A percentile compares a stretch with the other conserved stretches of the same genome.
Conservation (phyloP, 2,329 filamentous ascomycete genomes). For the Geosmithia morbida region DNA sequence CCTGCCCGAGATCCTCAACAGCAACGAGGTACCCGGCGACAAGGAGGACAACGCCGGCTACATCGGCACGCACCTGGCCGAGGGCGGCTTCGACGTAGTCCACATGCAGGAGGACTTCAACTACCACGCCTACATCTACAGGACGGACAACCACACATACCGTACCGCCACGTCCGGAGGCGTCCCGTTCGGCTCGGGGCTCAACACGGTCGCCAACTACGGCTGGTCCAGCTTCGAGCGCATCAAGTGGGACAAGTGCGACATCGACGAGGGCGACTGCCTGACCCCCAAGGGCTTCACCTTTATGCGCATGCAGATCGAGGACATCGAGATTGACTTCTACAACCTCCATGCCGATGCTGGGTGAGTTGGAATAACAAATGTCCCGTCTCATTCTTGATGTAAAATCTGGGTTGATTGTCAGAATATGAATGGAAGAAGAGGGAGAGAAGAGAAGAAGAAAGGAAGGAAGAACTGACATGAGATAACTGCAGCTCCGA, state of each 20-base stretch:
- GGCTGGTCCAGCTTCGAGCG: conserved; percentile 37
- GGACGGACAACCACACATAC: conserved; percentile 41
- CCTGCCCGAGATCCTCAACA: conserved; percentile 39
- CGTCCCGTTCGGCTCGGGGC: conserved; percentile 45
- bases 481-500: conserved; percentile 25
- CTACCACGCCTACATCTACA: conserved; percentile 50
- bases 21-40: conserved; percentile 46
- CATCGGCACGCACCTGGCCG: conserved; percentile 41
- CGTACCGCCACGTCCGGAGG: conserved; percentile 52
- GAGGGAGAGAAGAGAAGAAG: no score
- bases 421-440: no score
- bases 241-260: conserved; percentile 45
- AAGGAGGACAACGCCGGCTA: conserved; percentile 40
- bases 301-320: conserved; percentile 43
- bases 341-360: conserved; percentile 58
- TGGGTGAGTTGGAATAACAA: conserved; percentile 13
- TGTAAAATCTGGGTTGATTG: no score
- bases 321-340: conserved; percentile 41
- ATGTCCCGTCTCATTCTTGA: no score
- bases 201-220: conserved; percentile 49
- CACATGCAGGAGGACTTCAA: conserved; percentile 59
- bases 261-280: conserved; percentile 44
- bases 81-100: conserved; percentile 46
- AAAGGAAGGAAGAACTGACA: not conserved
- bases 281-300: conserved; percentile 58